These are phyloP conservation scores for Fusarium sp. DNA, from an alignment of 2,329 filamentous ascomycete genomes.

Conservation along the genomic window DNA sequence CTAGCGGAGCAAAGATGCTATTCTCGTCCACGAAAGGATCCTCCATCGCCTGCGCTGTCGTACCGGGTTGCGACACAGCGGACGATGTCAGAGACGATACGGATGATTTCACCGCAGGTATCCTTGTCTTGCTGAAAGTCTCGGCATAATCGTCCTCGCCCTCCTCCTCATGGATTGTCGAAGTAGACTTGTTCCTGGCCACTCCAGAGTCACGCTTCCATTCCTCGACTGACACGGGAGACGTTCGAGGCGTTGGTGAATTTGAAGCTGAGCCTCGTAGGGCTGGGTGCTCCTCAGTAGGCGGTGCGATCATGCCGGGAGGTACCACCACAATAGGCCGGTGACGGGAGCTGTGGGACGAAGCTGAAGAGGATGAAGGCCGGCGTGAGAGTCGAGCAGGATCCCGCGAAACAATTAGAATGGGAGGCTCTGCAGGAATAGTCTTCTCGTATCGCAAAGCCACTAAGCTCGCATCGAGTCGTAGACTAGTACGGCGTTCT, in stretches of 20 bases:
- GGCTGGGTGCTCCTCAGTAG: conserved; percentile 64
- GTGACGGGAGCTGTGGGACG: conserved; percentile 41
- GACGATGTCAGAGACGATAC: conserved; percentile 33
- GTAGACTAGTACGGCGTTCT: conserved; percentile 51
- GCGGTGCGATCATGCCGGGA: conserved; percentile 53
- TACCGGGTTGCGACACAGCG: conserved; percentile 29
- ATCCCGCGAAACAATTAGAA: conserved; percentile 61
- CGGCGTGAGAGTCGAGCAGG: conserved; percentile 49
- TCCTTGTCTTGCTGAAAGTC: conserved; percentile 18
- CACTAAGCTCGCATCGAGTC: conserved; percentile 63
- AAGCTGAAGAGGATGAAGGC: conserved; percentile 41
- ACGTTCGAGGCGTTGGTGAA: conserved; percentile 37
- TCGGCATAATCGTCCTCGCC: conserved; percentile 53
- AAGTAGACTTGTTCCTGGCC: conserved; percentile 57
- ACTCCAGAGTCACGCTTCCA: conserved; percentile 68
- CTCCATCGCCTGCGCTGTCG: conserved; percentile 25
- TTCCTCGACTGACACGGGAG: conserved; percentile 50
- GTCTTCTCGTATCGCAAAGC: conserved; percentile 71
- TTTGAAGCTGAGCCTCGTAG: conserved; percentile 52
- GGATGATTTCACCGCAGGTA: conserved; percentile 26
- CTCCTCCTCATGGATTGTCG: conserved; percentile 55
- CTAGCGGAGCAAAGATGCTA: conserved; percentile 39
- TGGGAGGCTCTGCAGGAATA: conserved; percentile 66
- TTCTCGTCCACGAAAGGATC: conserved; percentile 44
- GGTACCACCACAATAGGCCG: conserved; percentile 48